These are phyloP conservation scores for Cercospora zeina DNA, from an alignment of 2,329 filamentous ascomycete species.

Conservation along the genomic window DNA sequence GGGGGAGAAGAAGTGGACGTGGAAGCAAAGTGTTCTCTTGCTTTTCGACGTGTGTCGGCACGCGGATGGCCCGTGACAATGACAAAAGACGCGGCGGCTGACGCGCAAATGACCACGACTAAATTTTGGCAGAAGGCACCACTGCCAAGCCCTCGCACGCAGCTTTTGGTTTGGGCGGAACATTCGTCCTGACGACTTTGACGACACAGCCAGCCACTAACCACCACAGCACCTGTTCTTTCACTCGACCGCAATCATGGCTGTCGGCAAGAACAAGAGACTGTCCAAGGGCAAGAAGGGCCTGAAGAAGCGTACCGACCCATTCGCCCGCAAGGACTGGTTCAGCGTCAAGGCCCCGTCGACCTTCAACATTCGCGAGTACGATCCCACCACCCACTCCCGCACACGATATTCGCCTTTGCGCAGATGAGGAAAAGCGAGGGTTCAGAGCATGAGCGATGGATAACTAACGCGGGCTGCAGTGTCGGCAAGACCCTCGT, in stretches of 20 bases:
- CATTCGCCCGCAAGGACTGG: conserved; percentile 98
- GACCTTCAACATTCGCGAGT: conserved; percentile 96
- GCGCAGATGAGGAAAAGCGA: conserved; percentile 14
- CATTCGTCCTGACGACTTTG: conserved; percentile 10
- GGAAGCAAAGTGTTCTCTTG: conserved; percentile 17
- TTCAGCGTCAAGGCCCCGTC: conserved; percentile 98
- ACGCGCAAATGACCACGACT: background rate
- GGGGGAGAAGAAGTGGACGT: background rate
- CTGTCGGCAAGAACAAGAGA: conserved; percentile 98
- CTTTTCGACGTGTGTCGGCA: conserved; percentile 5
- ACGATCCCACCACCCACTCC: conserved; percentile 52
- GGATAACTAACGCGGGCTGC: conserved; percentile 43
- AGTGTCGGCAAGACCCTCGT: conserved; percentile 99
- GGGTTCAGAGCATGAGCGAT: conserved; percentile 10
- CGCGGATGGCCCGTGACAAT: background rate
- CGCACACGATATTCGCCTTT: conserved; percentile 17
- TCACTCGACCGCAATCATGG: conserved; percentile 52
- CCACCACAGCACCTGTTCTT: conserved; percentile 31
- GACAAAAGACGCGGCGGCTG: background rate
- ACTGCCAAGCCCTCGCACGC: conserved; percentile 11
- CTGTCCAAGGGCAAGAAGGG: conserved; percentile 99
- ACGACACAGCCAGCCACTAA: conserved; percentile 21
- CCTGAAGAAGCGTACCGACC: conserved; percentile 99
- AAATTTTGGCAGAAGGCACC: background rate
- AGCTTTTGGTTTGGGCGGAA: conserved; percentile 3